A percentile compares a stretch with the other conserved stretches of the same genome.
Conservation (phyloP, 139 green algal genomes). For the Picochlorum sp. region DNA sequence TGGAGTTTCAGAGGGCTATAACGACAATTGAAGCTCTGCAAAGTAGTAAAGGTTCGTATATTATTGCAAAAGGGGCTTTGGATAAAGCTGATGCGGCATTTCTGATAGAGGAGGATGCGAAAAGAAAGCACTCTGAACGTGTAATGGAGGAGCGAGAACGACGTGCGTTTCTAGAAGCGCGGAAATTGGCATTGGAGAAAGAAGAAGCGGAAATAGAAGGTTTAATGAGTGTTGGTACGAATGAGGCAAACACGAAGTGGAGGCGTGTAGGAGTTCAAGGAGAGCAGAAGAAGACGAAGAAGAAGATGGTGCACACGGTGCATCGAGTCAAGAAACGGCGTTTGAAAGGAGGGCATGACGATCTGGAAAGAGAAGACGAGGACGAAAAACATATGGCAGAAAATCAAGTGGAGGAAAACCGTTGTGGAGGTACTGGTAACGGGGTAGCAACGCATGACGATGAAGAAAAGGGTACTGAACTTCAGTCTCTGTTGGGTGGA, state of each 20-base stretch:
- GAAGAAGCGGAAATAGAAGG: background rate
- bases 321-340: background rate
- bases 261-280: too few relatives aligned
- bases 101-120: constrained; percentile 39
- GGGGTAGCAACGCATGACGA: background rate
- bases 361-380: background rate
- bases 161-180: background rate
- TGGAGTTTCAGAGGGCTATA: constrained; percentile 8
- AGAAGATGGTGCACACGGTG: background rate
- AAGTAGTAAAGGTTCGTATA: constrained; percentile 29
- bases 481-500: too few relatives aligned
- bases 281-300: background rate
- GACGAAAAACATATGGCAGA: background rate
- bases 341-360: background rate
- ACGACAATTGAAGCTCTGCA: constrained; percentile 44
- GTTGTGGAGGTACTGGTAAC: background rate
- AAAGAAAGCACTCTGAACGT: constrained; percentile 24
- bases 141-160: constrained; percentile 28
- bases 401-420: background rate
- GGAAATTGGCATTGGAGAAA: background rate
- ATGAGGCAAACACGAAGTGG: too few relatives aligned
- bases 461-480: background rate
- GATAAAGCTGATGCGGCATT: constrained; percentile 47
- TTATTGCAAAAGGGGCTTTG: constrained; percentile 38
- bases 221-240: too few relatives aligned